Evolutionary conservation across 805 yeast genomes (phyloP).

Genomic region (Kodamaea restingae): DNA sequence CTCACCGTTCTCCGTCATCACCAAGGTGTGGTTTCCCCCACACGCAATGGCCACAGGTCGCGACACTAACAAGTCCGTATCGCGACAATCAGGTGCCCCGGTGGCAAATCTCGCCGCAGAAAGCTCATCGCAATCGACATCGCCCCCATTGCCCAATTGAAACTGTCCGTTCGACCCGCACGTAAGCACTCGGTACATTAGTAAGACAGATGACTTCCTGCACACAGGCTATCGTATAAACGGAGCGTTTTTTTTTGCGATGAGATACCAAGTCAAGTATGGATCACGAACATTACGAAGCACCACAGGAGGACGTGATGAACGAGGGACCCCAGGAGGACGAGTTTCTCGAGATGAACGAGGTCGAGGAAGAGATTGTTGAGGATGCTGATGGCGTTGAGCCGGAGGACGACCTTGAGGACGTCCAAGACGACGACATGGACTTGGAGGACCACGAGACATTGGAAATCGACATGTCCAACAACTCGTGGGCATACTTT

Average conservation of each 20-base stretch:
- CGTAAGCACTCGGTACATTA: conserved; percentile 32
- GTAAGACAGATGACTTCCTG: conserved; percentile 5
- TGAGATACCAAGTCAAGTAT: conserved; percentile 2
- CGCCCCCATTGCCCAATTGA: conserved; percentile 64
- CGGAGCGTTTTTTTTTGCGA: conserved; percentile 1
- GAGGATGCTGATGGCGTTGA: conserved; percentile 24
- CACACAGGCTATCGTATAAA: conserved; percentile 3
- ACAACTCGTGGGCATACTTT: conserved; percentile 85
- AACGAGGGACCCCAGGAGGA: conserved; percentile 24
- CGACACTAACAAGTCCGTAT: too few relatives aligned
- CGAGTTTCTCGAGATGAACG: conserved; percentile 25
- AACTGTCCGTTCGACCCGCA: conserved; percentile 84
- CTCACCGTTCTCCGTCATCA: conserved; percentile 51
- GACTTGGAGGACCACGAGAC: conserved; percentile 45
- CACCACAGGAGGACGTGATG: conserved; percentile 19
- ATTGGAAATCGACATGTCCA: conserved; percentile 79
- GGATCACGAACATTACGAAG: conserved; percentile 13
- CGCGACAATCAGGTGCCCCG: conserved; percentile 8
- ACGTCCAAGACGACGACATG: conserved; percentile 34
- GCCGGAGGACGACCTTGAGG: conserved; percentile 26
- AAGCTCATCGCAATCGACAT: conserved; percentile 38
- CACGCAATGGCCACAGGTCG: conserved; percentile 50
- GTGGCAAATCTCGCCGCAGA: conserved; percentile 14
- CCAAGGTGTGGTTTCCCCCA: conserved; percentile 85
- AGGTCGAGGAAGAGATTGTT: conserved; percentile 33